These are phyloP conservation scores for Rugonectria rugulosa DNA, from an alignment of 2,329 filamentous ascomycete species.

Conservation along the genomic window DNA sequence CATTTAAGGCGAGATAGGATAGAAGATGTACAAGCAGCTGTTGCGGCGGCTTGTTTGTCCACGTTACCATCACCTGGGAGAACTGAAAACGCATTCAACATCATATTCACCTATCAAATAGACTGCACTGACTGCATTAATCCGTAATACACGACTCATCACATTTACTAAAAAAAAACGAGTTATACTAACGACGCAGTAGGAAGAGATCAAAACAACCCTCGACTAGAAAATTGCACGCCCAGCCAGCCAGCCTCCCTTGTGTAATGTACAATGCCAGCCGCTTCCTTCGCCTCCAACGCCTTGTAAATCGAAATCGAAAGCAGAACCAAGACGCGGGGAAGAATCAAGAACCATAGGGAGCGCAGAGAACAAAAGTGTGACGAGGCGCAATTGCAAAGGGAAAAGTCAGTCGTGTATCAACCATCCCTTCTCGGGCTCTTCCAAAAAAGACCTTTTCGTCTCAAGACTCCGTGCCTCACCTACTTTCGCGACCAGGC, in stretches of 20 bases:
- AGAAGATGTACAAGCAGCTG: too few relatives aligned
- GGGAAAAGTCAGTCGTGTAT: neutral
- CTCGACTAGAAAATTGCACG: conserved; percentile 3
- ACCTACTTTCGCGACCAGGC: neutral
- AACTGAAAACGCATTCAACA: neutral
- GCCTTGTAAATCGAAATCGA: conserved; percentile 10
- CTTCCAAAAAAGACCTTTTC: neutral
- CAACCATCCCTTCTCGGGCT: neutral
- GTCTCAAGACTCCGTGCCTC: neutral
- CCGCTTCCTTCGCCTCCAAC: conserved; percentile 14
- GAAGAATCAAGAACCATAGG: conserved; percentile 6
- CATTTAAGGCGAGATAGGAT: too few relatives aligned
- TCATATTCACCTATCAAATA: too few relatives aligned
- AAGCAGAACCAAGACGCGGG: too few relatives aligned
- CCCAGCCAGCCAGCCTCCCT: conserved; percentile 10
- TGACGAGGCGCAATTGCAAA: neutral
- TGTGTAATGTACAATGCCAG: conserved; percentile 23
- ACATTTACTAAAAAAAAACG: conserved; percentile 17
- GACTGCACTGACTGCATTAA: neutral
- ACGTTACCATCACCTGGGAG: too few relatives aligned
- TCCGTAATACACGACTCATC: conserved; percentile 13
- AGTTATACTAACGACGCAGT: neutral
- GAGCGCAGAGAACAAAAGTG: neutral
- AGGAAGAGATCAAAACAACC: neutral
- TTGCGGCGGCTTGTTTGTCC: too few relatives aligned